These are phyloP conservation scores for Prunella vulgaris DNA, from an alignment of 257 asterid genomes.

Conservation along the genomic window DNA sequence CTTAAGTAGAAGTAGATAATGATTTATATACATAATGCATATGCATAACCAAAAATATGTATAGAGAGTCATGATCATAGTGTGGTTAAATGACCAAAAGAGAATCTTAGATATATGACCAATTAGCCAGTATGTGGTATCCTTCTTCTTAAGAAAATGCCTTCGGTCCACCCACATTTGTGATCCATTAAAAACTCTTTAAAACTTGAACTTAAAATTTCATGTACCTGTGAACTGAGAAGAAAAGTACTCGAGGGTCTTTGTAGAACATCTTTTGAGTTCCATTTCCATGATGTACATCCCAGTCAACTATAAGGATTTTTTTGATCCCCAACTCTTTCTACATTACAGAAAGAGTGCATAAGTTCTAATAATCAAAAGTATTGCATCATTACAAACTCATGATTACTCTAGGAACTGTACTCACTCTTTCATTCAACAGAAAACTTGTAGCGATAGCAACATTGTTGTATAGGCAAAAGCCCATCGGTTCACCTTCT, in stretches of 20 bases:
- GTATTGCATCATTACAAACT: background rate
- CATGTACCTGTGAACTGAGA: slow-evolving; percentile 92
- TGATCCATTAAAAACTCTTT: background rate
- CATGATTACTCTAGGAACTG: slow-evolving; percentile 18
- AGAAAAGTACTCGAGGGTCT: slow-evolving; percentile 86
- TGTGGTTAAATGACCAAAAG: background rate
- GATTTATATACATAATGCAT: background rate
- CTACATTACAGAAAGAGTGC: slow-evolving; percentile 31
- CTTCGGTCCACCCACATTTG: background rate
- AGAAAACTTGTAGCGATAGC: slow-evolving; percentile 76
- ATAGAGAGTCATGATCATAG: background rate
- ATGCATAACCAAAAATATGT: background rate
- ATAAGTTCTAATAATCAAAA: slow-evolving; percentile 15
- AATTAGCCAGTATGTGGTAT: background rate
- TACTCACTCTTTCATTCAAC: slow-evolving; percentile 74
- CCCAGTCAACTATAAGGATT: slow-evolving; percentile 95
- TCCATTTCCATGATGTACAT: slow-evolving; percentile 98
- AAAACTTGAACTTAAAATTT: background rate
- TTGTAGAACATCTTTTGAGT: slow-evolving; percentile 89
- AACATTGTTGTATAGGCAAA: slow-evolving; percentile 88
- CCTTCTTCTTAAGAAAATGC: background rate
- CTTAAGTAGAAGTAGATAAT: background rate
- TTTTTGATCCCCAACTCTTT: slow-evolving; percentile 71
- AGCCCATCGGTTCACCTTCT: slow-evolving; percentile 82
- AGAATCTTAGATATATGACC: background rate